phyloP scores from a whole-genome alignment of 176 grass and related monocot species.

The Aegilops bicornis region DNA sequence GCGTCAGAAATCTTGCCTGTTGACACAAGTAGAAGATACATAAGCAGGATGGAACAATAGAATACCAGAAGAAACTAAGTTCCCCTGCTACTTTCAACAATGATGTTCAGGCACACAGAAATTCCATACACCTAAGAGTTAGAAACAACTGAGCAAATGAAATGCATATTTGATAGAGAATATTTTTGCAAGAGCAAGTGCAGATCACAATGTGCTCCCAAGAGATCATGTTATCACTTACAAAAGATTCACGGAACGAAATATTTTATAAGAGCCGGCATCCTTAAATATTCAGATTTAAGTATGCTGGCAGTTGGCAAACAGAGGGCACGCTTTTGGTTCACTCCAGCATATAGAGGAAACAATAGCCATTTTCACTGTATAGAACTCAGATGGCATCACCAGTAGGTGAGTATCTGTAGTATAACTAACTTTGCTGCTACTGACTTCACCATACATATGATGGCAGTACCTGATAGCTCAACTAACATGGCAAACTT shows the following conservation, averaged over 20 bases:
- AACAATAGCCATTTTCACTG: neutral
- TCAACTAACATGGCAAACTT: neutral
- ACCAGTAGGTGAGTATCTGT: neutral
- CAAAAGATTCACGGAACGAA: neutral
- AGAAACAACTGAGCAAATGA: neutral
- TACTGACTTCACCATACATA: neutral
- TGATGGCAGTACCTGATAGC: neutral
- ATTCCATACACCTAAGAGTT: neutral
- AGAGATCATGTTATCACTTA: neutral
- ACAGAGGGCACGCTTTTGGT: neutral
- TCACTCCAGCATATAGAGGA: neutral
- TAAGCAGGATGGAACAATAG: neutral
- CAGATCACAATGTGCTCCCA: neutral
- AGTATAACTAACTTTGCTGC: neutral
- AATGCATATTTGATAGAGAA: neutral
- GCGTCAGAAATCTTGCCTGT: constrained; percentile 84
- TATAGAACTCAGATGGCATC: too few species aligned
- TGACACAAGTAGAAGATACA: neutral
- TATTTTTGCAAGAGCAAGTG: neutral
- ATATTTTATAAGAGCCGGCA: neutral
- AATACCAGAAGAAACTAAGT: neutral
- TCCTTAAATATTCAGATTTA: neutral
- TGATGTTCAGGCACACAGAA: neutral
- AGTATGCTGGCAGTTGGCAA: neutral
- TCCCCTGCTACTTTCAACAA: neutral